Evolutionary conservation across 305 asterid species (phyloP).

Genomic region (Andrographis paniculata): DNA sequence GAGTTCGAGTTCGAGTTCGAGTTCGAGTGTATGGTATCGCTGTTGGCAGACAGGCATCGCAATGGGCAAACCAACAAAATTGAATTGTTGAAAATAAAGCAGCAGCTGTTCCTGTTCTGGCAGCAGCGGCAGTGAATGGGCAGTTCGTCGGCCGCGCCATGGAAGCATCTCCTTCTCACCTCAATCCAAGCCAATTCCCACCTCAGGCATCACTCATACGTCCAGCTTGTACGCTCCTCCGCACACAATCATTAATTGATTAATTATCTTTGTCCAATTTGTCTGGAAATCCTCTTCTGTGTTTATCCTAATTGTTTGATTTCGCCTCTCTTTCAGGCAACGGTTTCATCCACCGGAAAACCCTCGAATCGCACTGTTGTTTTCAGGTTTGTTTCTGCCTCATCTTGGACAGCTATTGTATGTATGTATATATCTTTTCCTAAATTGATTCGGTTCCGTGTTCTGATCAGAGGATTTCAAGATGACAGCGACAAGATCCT

Average conservation of each 20-base stretch:
- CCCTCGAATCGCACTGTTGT: conserved; percentile 94
- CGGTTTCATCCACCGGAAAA: conserved; percentile 49
- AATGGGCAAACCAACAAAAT: too few relatives aligned
- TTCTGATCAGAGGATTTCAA: conserved; percentile 55
- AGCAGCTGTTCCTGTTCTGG: too few relatives aligned
- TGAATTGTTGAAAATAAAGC: too few relatives aligned
- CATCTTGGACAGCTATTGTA: background rate
- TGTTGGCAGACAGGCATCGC: too few relatives aligned
- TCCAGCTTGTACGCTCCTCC: conserved; percentile 54
- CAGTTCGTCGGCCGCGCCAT: conserved; percentile 47
- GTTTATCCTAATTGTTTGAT: background rate
- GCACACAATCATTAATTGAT: background rate
- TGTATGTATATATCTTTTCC: background rate
- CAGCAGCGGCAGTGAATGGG: conserved; percentile 29
- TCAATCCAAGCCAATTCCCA: conserved; percentile 72
- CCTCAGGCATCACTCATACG: conserved; percentile 57
- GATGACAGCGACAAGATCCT: conserved; percentile 63
- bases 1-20: too few relatives aligned
- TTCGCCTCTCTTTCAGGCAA: conserved; percentile 62
- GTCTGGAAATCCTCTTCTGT: background rate
- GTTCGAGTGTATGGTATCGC: too few relatives aligned
- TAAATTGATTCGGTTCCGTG: background rate
- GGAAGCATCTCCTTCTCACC: conserved; percentile 85
- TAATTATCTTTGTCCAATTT: background rate
- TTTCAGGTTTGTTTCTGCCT: conserved; percentile 42